Conservation (phyloP, 768 basidiomycete species). For the Termitomyces bulborhizus region DNA sequence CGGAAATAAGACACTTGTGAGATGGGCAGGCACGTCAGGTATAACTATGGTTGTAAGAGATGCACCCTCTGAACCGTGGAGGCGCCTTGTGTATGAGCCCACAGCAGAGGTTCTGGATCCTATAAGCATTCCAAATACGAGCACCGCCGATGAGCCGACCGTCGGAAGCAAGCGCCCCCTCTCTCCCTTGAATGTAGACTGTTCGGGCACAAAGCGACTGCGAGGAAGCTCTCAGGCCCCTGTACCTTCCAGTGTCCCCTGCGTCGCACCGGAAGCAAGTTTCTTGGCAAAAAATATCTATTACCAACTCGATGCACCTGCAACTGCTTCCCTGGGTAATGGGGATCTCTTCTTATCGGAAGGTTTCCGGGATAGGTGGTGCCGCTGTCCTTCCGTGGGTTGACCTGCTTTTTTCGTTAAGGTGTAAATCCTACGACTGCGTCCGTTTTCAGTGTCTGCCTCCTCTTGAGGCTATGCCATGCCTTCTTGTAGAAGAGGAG, state of each 20-base stretch:
- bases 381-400: conserved; percentile 57
- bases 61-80: conserved; percentile 43
- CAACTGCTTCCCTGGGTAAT: conserved; percentile 34
- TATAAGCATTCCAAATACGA: conserved; percentile 20
- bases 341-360: conserved; percentile 76
- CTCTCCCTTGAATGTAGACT: conserved; percentile 29
- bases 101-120: conserved; percentile 21
- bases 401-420: conserved; percentile 1
- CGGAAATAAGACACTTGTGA: conserved; percentile 42
- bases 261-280: conserved; percentile 52
- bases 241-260: conserved; percentile 22
- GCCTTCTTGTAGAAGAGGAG: conserved; percentile 71
- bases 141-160: conserved; percentile 12
- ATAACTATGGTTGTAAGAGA: conserved; percentile 63
- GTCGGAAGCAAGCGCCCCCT: conserved; percentile 46
- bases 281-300: conserved; percentile 40
- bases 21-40: conserved; percentile 65
- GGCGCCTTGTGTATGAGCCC: conserved; percentile 30
- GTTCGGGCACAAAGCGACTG: conserved; percentile 30
- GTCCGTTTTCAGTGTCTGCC: conserved; percentile 51
- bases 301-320: conserved; percentile 16
- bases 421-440: conserved; percentile 1
- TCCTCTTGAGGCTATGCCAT: conserved; percentile 46
- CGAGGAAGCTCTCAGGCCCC: conserved; percentile 20
- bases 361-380: conserved; percentile 76